Conservation (phyloP, 768 basidiomycete genomes). For the Holtermanniella nyarrowii region DNA sequence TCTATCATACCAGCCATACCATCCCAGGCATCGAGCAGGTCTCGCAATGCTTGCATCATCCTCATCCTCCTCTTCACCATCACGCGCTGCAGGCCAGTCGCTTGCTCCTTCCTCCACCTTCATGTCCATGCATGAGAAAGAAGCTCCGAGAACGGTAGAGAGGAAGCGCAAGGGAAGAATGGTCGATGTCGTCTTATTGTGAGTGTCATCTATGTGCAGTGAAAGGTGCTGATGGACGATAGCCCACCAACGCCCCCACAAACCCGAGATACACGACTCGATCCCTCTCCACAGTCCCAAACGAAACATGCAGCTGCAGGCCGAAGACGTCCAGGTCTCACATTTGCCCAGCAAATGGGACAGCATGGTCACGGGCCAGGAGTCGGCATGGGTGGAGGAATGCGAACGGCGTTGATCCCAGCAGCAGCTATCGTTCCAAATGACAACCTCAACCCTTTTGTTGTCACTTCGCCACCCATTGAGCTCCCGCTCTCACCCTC, state of each 20-base stretch:
- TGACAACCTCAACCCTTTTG: slow-evolving; percentile 3
- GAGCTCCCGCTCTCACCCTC: background rate
- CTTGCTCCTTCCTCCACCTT: background rate
- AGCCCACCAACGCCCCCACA: slow-evolving; percentile 9
- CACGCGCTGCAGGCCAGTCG: too few relatives aligned
- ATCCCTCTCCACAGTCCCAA: slow-evolving; percentile 4
- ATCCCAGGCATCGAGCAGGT: background rate
- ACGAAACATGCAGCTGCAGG: background rate
- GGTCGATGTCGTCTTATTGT: slow-evolving; percentile 7
- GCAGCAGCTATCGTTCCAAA: background rate
- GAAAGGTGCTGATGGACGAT: background rate
- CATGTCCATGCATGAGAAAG: background rate
- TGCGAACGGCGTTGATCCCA: background rate
- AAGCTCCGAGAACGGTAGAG: slow-evolving; percentile 6
- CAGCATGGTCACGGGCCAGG: background rate
- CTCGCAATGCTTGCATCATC: background rate
- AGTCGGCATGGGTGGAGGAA: slow-evolving; percentile 1
- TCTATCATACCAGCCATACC: too few relatives aligned
- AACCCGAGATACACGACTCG: slow-evolving; percentile 4
- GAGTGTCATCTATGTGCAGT: background rate
- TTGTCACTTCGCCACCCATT: background rate
- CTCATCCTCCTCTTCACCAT: too few relatives aligned
- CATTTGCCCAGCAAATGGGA: slow-evolving; percentile 13
- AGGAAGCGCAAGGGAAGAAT: slow-evolving; percentile 7
- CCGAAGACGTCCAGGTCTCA: slow-evolving; percentile 4